Conservation (phyloP, 768 basidiomycete genomes). For the Phlegmacium glaucopus region DNA sequence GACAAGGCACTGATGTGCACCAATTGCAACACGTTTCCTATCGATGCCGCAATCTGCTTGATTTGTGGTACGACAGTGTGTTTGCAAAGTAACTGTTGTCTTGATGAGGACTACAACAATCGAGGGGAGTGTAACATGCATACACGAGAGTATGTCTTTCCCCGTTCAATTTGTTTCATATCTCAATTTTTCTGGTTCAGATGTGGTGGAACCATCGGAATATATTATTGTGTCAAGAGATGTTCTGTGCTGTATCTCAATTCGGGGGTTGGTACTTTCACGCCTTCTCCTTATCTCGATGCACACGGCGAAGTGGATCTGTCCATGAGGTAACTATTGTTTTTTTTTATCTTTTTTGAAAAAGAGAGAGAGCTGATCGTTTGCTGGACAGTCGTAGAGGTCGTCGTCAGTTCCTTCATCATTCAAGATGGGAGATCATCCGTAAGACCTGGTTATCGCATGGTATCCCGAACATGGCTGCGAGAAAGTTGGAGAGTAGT, state of each 20-base stretch:
- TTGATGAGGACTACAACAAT: conserved; percentile 57
- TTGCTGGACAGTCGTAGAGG: conserved; percentile 57
- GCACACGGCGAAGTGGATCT: conserved; percentile 92
- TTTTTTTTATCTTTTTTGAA: not conserved
- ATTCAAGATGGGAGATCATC: conserved; percentile 85
- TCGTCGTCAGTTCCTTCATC: conserved; percentile 83
- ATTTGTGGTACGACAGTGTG: conserved; percentile 87
- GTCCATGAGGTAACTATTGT: conserved; percentile 70
- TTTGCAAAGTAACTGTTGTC: conserved; percentile 90
- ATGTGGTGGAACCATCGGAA: conserved; percentile 84
- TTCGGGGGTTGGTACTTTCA: conserved; percentile 85
- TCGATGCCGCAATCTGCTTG: conserved; percentile 87
- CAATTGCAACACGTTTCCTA: conserved; percentile 75
- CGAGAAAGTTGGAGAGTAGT: conserved; percentile 82
- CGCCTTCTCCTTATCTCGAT: conserved; percentile 88
- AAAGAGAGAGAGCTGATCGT: not conserved
- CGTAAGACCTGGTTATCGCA: conserved; percentile 90
- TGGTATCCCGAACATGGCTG: conserved; percentile 84
- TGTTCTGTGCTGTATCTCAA: conserved; percentile 90
- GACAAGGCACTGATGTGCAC: conserved; percentile 72
- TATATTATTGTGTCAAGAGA: conserved; percentile 90
- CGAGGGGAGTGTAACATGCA: conserved; percentile 96
- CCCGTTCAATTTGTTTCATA: not conserved
- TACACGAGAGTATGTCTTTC: conserved; percentile 76
- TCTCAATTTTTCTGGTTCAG: conserved; percentile 36